A percentile compares a stretch with the other conserved stretches of the same genome.
These are phyloP conservation scores for Chalciporus pseudorubinellus DNA, from an alignment of 768 basidiomycete genomes.

Conservation along the genomic window DNA sequence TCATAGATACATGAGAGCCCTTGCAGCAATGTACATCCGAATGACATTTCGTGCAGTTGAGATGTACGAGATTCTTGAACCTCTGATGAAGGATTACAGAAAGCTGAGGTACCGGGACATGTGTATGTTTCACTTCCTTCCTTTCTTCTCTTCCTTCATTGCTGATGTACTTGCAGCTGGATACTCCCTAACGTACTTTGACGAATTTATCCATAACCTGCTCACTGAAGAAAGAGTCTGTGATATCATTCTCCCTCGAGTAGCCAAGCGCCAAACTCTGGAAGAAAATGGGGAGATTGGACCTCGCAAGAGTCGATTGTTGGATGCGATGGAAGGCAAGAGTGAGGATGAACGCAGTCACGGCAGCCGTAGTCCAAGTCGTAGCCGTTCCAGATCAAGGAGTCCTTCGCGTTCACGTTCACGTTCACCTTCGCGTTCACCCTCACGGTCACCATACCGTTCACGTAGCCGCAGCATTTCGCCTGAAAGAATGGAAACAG, in stretches of 20 bases:
- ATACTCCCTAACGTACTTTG: conserved; percentile 82
- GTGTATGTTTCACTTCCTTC: conserved; percentile 47
- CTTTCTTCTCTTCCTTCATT: not conserved
- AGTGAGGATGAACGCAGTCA: conserved; percentile 49
- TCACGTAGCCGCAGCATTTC: conserved; percentile 63
- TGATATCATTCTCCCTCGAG: conserved; percentile 91
- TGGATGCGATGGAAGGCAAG: conserved; percentile 82
- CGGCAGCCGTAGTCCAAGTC: conserved; percentile 36
- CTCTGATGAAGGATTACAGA: conserved; percentile 88
- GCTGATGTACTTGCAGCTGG: conserved; percentile 55
- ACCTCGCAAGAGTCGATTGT: conserved; percentile 79
- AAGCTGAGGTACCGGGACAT: conserved; percentile 81
- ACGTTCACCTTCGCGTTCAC: conserved; percentile 36
- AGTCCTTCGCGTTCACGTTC: conserved; percentile 54
- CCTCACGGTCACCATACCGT: conserved; percentile 44
- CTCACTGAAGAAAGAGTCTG: conserved; percentile 90
- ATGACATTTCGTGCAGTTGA: conserved; percentile 91
- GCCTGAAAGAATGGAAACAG: conserved; percentile 51
- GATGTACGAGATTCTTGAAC: conserved; percentile 91
- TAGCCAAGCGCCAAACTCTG: conserved; percentile 79
- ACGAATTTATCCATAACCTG: conserved; percentile 86
- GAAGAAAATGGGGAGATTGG: conserved; percentile 92
- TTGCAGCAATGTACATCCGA: conserved; percentile 91
- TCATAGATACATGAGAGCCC: conserved; percentile 83
- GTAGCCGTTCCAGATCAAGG: conserved; percentile 24